Evolutionary conservation across 2,329 filamentous ascomycete genomes (phyloP), one percentile per base, ranked within the genome.

Genomic region (Diplodia scrobiculata): DNA sequence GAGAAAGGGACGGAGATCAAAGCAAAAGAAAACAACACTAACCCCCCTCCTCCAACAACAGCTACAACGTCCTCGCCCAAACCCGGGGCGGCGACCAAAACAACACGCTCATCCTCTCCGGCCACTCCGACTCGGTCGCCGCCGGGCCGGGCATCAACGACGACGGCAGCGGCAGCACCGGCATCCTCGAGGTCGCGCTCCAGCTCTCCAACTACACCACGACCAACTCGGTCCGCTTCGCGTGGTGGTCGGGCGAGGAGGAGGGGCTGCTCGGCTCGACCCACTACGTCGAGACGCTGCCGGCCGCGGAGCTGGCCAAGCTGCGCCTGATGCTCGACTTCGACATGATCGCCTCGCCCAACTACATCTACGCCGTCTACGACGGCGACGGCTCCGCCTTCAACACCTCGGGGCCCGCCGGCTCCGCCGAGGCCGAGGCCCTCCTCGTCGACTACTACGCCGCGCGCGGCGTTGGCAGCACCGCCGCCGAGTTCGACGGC

Each of bases 71-170:
- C 48, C 82, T 89, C 68, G 87, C 86, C 5, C 83, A 86, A 70
- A 86, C 85, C 11, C 84, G 82, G 68, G 77, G 75, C 14, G 87
- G 87, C 51, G 84, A 88, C 73, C 82, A 84, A 19, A 76, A 85
- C 68, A 86, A 88, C 71, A 79, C 84, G 38, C 79, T 89, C 54
- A 82, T 85, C 59, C 75, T 88, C 14, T 86, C 86, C 50, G 86
- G 82, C 2, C 87, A 89, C 75, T 83, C 82, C 19, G 87, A 89
- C 76, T 86, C 83, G 6, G 86, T 89, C 21, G 79, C 81, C 32
- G 83, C 80, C 2, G 87, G 87, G 0, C 86, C 87, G 1, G 90
- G 90, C 21, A 91, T 92, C 81, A 92, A 92, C 75, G 90, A 92
- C 71, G 89, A 92, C 72, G 90, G 90, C 54, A 88, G 87, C 2